These are phyloP conservation scores for Populus alba DNA, from an alignment of 345 rosid genomes.

Conservation along the genomic window DNA sequence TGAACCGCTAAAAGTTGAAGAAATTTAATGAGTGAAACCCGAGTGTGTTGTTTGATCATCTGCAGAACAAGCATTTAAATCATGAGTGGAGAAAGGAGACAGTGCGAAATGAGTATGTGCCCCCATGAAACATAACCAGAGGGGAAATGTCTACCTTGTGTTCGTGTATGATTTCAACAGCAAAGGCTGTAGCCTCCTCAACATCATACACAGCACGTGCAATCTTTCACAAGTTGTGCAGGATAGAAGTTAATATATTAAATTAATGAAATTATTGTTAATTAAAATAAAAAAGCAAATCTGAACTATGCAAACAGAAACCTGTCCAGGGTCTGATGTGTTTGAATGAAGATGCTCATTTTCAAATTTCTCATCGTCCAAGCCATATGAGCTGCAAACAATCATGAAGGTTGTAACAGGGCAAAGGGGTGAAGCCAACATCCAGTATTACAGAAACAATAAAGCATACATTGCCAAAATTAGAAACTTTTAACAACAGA, in stretches of 20 bases:
- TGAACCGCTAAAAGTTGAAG: constrained; percentile 87
- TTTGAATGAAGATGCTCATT: constrained; percentile 67
- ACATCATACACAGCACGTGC: constrained; percentile 80
- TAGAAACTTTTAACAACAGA: neutral
- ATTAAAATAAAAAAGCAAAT: constrained; percentile 3
- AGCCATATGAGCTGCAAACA: constrained; percentile 61
- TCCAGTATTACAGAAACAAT: neutral
- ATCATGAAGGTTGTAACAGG: neutral
- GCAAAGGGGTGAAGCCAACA: neutral
- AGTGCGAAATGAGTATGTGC: neutral
- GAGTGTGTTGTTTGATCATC: constrained; percentile 81
- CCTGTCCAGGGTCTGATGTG: constrained; percentile 78
- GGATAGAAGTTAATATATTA: constrained; percentile 20
- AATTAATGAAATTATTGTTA: neutral
- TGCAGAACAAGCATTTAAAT: constrained; percentile 21
- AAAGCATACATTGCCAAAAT: neutral
- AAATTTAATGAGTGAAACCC: constrained; percentile 70
- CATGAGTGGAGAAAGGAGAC: neutral
- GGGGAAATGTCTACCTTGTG: constrained; percentile 55
- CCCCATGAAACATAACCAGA: neutral
- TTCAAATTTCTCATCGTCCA: constrained; percentile 78
- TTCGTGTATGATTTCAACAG: constrained; percentile 69
- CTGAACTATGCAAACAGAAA: constrained; percentile 29
- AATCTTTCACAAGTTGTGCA: constrained; percentile 47
- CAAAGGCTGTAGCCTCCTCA: constrained; percentile 84